Evolutionary conservation across 2,329 filamentous ascomycete genomes (phyloP), one percentile per base, ranked within the genome.

Genomic region (Rutstroemia sp.): DNA sequence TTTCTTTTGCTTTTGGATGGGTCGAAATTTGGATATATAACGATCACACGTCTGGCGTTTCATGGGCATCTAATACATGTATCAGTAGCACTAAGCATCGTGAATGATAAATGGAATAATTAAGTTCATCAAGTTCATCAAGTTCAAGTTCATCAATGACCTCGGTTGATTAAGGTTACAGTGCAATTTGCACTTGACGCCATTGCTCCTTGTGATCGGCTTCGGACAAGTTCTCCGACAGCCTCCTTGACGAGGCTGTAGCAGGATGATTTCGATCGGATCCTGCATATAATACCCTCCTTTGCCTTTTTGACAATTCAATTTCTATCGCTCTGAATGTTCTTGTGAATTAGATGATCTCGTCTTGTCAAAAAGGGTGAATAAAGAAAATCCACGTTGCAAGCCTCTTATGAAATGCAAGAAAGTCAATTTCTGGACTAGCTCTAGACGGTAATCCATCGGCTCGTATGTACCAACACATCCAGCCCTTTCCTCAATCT

Each of bases 381-480:
- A 34, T 14, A 34, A 34, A 10, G 30, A 34, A 12, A 34, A 34
- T 34, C 30, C 30, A 34, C 10, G 30, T 34, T 14, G 12, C 30
- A 34, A 34, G 30, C 9, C 12, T 12, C 30, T 10, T 34, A 30
- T 34, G 10, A 34, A 34, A 34, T 34, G 30, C 30, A 34, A 12
- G 9, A 34, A 34, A 34, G 30, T 34, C 12, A 34, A 12, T 34
- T 34, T 34, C 30, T 34, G 12, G 30, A 34, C 30, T 34, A 34
- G 30, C 12, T 34, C 30, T 34, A 34, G 30, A 34, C 7, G 9
- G 30, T 10, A 34, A 34, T 34, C 38, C 27, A 55, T 44, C 53
- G 46, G 46, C 47, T 55, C 47, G 30, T 34, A 12, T 34, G 53
- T 37, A 55, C 53, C 53, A 58, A 46, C 57, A 30, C 53, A 54